Conservation (phyloP, 192 early-diverging fungal genomes). For the Gonapodya sp. region DNA sequence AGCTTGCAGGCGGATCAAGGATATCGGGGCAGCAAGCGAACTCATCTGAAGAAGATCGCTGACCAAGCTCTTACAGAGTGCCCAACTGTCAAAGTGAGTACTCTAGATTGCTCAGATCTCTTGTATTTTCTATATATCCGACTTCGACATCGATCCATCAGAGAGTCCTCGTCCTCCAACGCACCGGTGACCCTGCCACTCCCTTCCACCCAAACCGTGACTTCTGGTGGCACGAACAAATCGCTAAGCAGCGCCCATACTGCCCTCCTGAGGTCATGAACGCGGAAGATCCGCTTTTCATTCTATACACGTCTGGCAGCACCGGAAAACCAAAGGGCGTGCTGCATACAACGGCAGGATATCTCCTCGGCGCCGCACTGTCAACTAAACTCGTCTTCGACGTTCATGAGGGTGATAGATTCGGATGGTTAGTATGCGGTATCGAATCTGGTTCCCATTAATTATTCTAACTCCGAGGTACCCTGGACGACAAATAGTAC, state of each 20-base stretch:
- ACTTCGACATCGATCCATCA: neutral
- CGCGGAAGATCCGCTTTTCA: slow-evolving; percentile 88
- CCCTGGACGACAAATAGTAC: neutral
- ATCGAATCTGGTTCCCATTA: neutral
- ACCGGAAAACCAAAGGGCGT: slow-evolving; percentile 69
- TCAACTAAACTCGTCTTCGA: slow-evolving; percentile 94
- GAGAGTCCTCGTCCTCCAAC: slow-evolving; percentile 79
- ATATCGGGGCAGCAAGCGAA: slow-evolving; percentile 77
- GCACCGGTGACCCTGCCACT: slow-evolving; percentile 71
- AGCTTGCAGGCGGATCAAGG: slow-evolving; percentile 83
- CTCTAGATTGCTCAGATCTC: neutral
- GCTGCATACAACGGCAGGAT: slow-evolving; percentile 88
- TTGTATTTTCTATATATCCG: neutral
- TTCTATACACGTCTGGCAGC: slow-evolving; percentile 82
- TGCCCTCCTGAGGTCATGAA: slow-evolving; percentile 76
- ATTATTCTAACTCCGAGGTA: neutral
- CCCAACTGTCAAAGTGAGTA: slow-evolving; percentile 55
- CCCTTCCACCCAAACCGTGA: slow-evolving; percentile 67
- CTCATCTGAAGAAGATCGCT: slow-evolving; percentile 84
- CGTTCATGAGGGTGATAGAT: slow-evolving; percentile 75
- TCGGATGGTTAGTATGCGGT: slow-evolving; percentile 49
- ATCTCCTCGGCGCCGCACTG: slow-evolving; percentile 78
- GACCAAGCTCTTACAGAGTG: slow-evolving; percentile 77
- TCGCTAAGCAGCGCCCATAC: slow-evolving; percentile 71
- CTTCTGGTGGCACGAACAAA: slow-evolving; percentile 92